These are phyloP conservation scores for Zarea fungicola DNA, from an alignment of 2,329 filamentous ascomycete species.

Conservation along the genomic window DNA sequence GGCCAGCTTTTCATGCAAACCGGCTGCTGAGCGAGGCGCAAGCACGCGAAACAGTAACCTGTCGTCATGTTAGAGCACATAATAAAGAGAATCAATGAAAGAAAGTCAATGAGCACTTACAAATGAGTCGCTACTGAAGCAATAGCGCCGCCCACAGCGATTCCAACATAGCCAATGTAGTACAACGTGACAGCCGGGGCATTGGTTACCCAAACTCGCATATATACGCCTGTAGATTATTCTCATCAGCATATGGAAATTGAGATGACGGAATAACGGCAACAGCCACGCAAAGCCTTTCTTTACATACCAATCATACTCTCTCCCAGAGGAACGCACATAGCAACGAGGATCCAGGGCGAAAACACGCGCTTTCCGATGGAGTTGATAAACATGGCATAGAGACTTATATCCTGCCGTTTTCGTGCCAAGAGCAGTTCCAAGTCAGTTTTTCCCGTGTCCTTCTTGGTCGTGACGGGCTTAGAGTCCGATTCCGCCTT, in stretches of 20 bases:
- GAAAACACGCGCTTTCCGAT: not conserved
- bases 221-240: not conserved
- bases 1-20: not conserved
- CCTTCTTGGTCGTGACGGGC: not conserved
- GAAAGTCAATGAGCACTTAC: too few relatives aligned
- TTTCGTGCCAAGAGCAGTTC: not conserved
- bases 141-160: not conserved
- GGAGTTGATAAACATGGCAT: not conserved
- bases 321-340: not conserved
- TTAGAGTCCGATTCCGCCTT: not conserved
- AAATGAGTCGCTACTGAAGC: too few relatives aligned
- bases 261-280: too few relatives aligned
- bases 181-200: not conserved
- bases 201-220: constrained; percentile 3
- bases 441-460: not conserved
- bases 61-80: not conserved
- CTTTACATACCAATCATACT: constrained; percentile 1
- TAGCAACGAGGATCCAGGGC: constrained; percentile 3
- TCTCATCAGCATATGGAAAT: not conserved
- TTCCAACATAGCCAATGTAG: constrained; percentile 4
- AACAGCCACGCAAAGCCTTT: too few relatives aligned
- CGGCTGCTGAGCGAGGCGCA: not conserved
- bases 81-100: not conserved
- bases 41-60: not conserved
- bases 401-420: constrained; percentile 1